These are phyloP conservation scores for Penicillium sp. DNA, from an alignment of 2,329 filamentous ascomycete genomes.

Conservation along the genomic window DNA sequence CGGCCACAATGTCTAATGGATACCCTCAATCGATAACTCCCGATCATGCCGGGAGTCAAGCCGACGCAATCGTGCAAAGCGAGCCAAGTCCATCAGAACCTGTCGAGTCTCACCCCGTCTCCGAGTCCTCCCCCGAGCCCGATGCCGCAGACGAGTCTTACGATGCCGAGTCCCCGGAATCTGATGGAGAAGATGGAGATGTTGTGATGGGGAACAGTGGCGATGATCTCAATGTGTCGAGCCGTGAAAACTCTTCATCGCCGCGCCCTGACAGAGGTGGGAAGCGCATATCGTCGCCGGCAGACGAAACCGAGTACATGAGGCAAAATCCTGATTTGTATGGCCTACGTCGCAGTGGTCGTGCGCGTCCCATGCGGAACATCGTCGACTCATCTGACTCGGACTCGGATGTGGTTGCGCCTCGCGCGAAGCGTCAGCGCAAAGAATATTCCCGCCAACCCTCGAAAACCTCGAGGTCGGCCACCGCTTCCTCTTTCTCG, in stretches of 20 bases:
- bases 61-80: slow-evolving; percentile 48
- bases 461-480: slow-evolving; percentile 45
- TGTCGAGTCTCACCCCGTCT: slow-evolving; percentile 52
- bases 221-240: slow-evolving; percentile 52
- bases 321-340: slow-evolving; percentile 90
- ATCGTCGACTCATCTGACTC: slow-evolving; percentile 60
- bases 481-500: slow-evolving; percentile 58
- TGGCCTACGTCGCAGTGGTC: slow-evolving; percentile 81
- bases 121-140: slow-evolving; percentile 43
- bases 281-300: slow-evolving; percentile 65
- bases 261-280: slow-evolving; percentile 60
- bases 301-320: slow-evolving; percentile 76
- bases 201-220: slow-evolving; percentile 62
- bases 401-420: slow-evolving; percentile 63
- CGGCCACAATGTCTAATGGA: slow-evolving; percentile 34
- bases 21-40: slow-evolving; percentile 25
- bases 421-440: slow-evolving; percentile 47
- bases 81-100: slow-evolving; percentile 74
- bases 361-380: slow-evolving; percentile 57
- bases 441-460: slow-evolving; percentile 48
- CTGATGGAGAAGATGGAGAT: slow-evolving; percentile 54
- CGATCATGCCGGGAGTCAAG: slow-evolving; percentile 23
- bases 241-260: slow-evolving; percentile 60
- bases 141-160: slow-evolving; percentile 39
- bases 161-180: slow-evolving; percentile 34